Percentiles rank a stretch among this genome's conserved stretches.
phyloP scores from a whole-genome alignment of 2,329 filamentous ascomycete genomes.

The Stachybotrys chlorohalonatus region DNA sequence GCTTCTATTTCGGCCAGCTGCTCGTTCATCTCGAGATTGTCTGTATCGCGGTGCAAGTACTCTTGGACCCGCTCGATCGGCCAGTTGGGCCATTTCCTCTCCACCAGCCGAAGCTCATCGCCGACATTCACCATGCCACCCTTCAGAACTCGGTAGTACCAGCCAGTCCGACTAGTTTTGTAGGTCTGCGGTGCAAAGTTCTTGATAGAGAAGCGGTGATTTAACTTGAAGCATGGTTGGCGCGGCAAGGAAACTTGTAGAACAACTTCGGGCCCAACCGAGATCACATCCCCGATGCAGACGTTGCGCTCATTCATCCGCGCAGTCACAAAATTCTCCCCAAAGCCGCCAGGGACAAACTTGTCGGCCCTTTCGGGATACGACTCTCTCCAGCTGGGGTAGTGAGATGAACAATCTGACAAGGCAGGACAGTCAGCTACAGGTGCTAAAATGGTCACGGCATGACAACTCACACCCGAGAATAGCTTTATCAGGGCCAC shows the following conservation, averaged over 20 bases:
- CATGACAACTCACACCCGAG: constrained; percentile 37
- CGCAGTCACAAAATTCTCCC: constrained; percentile 52
- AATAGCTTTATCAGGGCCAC: constrained; percentile 54
- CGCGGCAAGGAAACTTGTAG: constrained; percentile 53
- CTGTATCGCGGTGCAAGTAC: constrained; percentile 47
- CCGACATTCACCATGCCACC: constrained; percentile 46
- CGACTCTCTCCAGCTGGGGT: constrained; percentile 42
- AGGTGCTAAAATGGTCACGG: background rate
- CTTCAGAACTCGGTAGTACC: constrained; percentile 54
- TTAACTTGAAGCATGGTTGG: constrained; percentile 60
- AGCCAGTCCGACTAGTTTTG: constrained; percentile 49
- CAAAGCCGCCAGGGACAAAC: constrained; percentile 51
- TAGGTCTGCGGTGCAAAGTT: constrained; percentile 52
- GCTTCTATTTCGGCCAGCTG: constrained; percentile 41
- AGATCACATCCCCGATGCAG: constrained; percentile 54
- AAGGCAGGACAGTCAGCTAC: background rate
- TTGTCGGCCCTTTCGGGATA: constrained; percentile 39
- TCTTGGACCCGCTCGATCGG: constrained; percentile 55
- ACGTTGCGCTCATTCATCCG: constrained; percentile 55
- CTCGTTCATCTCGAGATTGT: constrained; percentile 40
- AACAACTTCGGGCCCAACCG: constrained; percentile 38
- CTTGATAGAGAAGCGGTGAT: constrained; percentile 55
- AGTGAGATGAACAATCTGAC: constrained; percentile 50
- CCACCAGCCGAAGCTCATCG: constrained; percentile 46
- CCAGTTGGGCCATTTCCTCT: constrained; percentile 49